These are phyloP conservation scores for Earliella scabrosa DNA, from an alignment of 1,284 basidiomycete genomes.

Conservation along the genomic window DNA sequence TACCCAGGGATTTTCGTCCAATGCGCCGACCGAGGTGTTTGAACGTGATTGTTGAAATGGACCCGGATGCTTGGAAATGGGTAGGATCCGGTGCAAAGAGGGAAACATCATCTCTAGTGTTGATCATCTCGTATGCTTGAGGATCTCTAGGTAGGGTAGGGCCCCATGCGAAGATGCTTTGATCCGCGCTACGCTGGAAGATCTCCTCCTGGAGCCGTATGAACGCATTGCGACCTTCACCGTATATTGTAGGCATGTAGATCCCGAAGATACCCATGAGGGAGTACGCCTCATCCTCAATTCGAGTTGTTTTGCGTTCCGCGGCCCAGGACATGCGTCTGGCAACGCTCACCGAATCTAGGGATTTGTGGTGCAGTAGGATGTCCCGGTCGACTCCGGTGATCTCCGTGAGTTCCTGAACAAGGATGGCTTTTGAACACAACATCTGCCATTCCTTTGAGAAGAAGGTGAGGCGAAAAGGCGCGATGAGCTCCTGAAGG, in stretches of 20 bases:
- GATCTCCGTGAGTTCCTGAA: background rate
- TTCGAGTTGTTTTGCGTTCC: background rate
- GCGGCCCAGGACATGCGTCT: conserved; percentile 16
- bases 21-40: too few relatives aligned
- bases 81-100: too few relatives aligned
- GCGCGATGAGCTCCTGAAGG: conserved; percentile 1
- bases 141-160: too few relatives aligned
- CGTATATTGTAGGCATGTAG: conserved; percentile 10
- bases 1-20: too few relatives aligned
- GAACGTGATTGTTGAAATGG: too few relatives aligned
- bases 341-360: conserved; percentile 9
- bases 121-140: too few relatives aligned
- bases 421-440: conserved; percentile 6
- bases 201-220: conserved; percentile 14
- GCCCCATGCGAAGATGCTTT: conserved; percentile 14
- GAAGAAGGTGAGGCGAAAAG: background rate
- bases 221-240: conserved; percentile 10
- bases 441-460: background rate
- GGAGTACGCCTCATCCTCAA: conserved; percentile 13
- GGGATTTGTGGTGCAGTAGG: background rate
- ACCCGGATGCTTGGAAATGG: too few relatives aligned
- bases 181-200: conserved; percentile 8
- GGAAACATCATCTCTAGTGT: too few relatives aligned
- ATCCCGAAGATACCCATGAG: conserved; percentile 16
- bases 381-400: conserved; percentile 2